These are phyloP conservation scores for Alternaria rosae DNA, from an alignment of 2,329 filamentous ascomycete genomes.

Conservation along the genomic window DNA sequence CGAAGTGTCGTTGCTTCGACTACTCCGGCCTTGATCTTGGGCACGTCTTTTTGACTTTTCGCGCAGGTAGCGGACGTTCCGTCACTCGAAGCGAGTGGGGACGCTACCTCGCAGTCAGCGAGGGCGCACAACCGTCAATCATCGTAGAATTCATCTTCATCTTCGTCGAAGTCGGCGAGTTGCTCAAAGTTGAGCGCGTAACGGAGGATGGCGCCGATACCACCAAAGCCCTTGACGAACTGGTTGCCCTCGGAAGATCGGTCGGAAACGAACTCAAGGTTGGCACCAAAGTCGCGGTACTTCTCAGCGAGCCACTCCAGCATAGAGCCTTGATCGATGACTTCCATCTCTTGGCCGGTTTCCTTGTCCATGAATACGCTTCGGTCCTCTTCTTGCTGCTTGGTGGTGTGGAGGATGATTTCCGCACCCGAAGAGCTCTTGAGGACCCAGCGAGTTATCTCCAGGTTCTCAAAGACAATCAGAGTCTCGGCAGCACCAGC, in stretches of 20 bases:
- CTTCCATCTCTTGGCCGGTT: slow-evolving; percentile 97
- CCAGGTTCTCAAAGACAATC: slow-evolving; percentile 97
- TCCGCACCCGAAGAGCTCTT: slow-evolving; percentile 79
- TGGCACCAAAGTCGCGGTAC: slow-evolving; percentile 97
- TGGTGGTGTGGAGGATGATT: slow-evolving; percentile 84
- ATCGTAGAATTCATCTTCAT: slow-evolving; percentile 88
- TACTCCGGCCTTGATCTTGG: slow-evolving; percentile 37
- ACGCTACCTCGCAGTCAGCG: slow-evolving; percentile 84
- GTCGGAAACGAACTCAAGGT: slow-evolving; percentile 96
- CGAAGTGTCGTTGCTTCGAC: slow-evolving; percentile 43
- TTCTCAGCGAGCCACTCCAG: slow-evolving; percentile 99
- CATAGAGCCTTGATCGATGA: slow-evolving; percentile 86
- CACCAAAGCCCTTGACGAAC: slow-evolving; percentile 99
- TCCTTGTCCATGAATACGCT: slow-evolving; percentile 93
- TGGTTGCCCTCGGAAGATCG: slow-evolving; percentile 98
- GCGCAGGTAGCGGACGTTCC: slow-evolving; percentile 61
- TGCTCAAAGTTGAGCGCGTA: slow-evolving; percentile 99
- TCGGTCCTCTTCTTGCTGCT: slow-evolving; percentile 80
- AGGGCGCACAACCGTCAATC: slow-evolving; percentile 92
- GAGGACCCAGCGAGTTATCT: slow-evolving; percentile 89
- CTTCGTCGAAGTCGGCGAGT: slow-evolving; percentile 82
- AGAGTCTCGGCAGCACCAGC: slow-evolving; percentile 92
- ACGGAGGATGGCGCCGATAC: slow-evolving; percentile 93
- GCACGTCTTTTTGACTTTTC: slow-evolving; percentile 44
- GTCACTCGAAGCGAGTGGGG: slow-evolving; percentile 65